A percentile compares a stretch with the other conserved stretches of the same genome.
phyloP scores from a whole-genome alignment of 2,329 filamentous ascomycete species.

The Corinectria fuckeliana region DNA sequence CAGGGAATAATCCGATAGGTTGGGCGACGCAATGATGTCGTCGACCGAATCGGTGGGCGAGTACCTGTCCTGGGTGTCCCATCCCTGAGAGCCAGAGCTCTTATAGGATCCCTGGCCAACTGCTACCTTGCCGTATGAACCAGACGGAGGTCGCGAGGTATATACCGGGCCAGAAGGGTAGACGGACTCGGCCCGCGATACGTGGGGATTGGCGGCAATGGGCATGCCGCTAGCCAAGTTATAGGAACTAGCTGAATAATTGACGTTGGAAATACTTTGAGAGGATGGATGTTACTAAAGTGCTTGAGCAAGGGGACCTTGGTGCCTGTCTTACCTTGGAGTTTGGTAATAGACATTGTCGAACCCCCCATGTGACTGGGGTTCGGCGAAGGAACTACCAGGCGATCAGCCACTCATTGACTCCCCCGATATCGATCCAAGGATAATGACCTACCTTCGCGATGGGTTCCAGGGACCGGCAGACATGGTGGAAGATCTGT shows the following conservation, averaged over 20 bases:
- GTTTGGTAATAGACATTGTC: slow-evolving; percentile 47
- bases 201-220: slow-evolving; percentile 45
- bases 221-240: slow-evolving; percentile 35
- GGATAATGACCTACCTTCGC: slow-evolving; percentile 55
- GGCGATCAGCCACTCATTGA: slow-evolving; percentile 35
- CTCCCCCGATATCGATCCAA: slow-evolving; percentile 8
- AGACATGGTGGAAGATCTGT: slow-evolving; percentile 53
- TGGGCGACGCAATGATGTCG: slow-evolving; percentile 64
- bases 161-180: slow-evolving; percentile 50
- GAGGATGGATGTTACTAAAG: slow-evolving; percentile 44
- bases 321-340: slow-evolving; percentile 46
- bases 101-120: slow-evolving; percentile 48
- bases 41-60: slow-evolving; percentile 65
- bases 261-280: slow-evolving; percentile 47
- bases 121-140: slow-evolving; percentile 43
- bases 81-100: slow-evolving; percentile 50
- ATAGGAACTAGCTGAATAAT: slow-evolving; percentile 48
- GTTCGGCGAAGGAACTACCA: slow-evolving; percentile 42
- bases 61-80: slow-evolving; percentile 58
- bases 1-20: slow-evolving; percentile 65
- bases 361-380: slow-evolving; percentile 42
- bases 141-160: slow-evolving; percentile 51
- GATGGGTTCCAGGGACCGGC: slow-evolving; percentile 58
- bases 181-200: slow-evolving; percentile 48
- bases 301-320: slow-evolving; percentile 21